These are phyloP conservation scores for Caryocar brasiliense DNA, from an alignment of 441 rosid species.

Conservation along the genomic window DNA sequence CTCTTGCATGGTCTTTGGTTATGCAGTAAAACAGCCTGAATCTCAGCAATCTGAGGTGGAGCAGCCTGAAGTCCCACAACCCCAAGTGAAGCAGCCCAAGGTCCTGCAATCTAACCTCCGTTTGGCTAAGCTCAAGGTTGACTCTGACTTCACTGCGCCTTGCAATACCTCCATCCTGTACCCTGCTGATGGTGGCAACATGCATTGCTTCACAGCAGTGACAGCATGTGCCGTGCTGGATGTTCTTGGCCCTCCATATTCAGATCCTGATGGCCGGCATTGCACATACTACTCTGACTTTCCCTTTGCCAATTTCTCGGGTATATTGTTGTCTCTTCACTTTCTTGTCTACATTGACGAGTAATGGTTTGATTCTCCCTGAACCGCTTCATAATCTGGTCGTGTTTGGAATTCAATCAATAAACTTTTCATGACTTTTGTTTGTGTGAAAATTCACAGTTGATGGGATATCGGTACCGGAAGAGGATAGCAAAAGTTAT, in stretches of 20 bases:
- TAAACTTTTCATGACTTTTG: neutral
- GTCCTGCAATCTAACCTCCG: slow-evolving; percentile 27
- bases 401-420: neutral
- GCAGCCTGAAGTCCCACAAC: neutral
- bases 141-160: slow-evolving; percentile 62
- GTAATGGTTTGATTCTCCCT: neutral
- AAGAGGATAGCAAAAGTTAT: slow-evolving; percentile 41
- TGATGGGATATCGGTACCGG: slow-evolving; percentile 29
- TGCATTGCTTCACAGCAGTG: slow-evolving; percentile 79
- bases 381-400: neutral
- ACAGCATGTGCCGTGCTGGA: slow-evolving; percentile 87
- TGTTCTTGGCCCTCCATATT: slow-evolving; percentile 85
- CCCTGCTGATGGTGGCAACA: slow-evolving; percentile 90
- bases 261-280: slow-evolving; percentile 63
- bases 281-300: slow-evolving; percentile 63
- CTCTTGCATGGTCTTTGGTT: too few relatives aligned
- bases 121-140: slow-evolving; percentile 64
- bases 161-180: slow-evolving; percentile 68
- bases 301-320: slow-evolving; percentile 40
- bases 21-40: neutral
- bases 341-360: neutral
- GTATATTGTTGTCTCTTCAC: slow-evolving; percentile 18
- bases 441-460: slow-evolving; percentile 22
- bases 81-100: neutral
- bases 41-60: neutral